Conservation (phyloP, 345 rosid species). For the Hibiscus mutabilis region DNA sequence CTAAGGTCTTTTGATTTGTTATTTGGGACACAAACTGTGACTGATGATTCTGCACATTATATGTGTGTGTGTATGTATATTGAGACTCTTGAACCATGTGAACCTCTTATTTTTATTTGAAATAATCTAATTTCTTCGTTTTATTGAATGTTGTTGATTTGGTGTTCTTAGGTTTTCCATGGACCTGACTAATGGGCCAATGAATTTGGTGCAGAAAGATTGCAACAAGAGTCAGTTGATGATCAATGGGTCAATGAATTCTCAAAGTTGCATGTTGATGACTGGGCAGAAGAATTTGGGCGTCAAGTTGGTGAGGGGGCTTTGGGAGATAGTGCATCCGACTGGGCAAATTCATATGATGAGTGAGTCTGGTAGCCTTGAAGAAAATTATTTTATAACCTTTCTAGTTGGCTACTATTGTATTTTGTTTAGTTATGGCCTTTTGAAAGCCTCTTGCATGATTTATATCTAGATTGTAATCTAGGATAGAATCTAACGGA, state of each 20-base stretch:
- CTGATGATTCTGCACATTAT: not conserved
- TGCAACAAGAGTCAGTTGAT: conserved; percentile 43
- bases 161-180: conserved; percentile 35
- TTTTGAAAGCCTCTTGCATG: not conserved
- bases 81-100: not conserved
- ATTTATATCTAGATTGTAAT: not conserved
- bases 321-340: conserved; percentile 53
- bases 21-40: not conserved
- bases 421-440: not conserved
- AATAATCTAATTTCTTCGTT: conserved; percentile 14
- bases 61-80: no score
- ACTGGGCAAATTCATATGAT: conserved; percentile 89
- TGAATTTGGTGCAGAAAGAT: conserved; percentile 66
- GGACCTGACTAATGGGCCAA: conserved; percentile 75
- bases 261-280: conserved; percentile 81
- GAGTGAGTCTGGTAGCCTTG: conserved; percentile 54
- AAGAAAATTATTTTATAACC: not conserved
- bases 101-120: not conserved
- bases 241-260: conserved; percentile 93
- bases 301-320: conserved; percentile 59
- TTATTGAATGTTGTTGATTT: conserved; percentile 7
- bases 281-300: conserved; percentile 92
- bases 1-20: not conserved
- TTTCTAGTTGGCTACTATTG: not conserved
- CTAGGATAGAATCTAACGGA: not conserved